phyloP scores from a whole-genome alignment of 306 rosid species.

The Dryas drummondii region DNA sequence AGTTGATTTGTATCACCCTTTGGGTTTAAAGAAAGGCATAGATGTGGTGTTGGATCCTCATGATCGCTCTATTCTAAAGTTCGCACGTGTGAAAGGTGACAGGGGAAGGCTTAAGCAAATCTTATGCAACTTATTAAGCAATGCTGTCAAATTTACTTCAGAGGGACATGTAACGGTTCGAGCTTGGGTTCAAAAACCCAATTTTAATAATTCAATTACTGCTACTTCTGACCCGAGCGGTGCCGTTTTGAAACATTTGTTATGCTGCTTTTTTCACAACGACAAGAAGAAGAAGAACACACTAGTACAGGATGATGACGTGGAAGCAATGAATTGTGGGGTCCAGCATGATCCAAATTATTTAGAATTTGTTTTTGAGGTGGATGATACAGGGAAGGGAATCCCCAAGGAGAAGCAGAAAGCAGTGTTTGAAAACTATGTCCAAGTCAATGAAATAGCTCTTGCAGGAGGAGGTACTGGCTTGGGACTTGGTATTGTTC shows the following conservation, averaged over 20 bases:
- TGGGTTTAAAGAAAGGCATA: slow-evolving; percentile 60
- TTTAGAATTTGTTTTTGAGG: slow-evolving; percentile 69
- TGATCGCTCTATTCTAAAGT: slow-evolving; percentile 52
- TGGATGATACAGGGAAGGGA: slow-evolving; percentile 85
- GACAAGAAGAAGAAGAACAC: not conserved
- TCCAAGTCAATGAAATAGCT: slow-evolving; percentile 67
- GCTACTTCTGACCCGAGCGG: slow-evolving; percentile 15
- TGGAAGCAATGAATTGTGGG: slow-evolving; percentile 30
- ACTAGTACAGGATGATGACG: slow-evolving; percentile 9
- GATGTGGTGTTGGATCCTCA: slow-evolving; percentile 72
- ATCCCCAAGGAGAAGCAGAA: slow-evolving; percentile 70
- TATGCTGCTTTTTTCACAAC: slow-evolving; percentile 33
- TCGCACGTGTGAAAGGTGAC: slow-evolving; percentile 61
- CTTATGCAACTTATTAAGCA: slow-evolving; percentile 64
- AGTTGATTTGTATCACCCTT: slow-evolving; percentile 60
- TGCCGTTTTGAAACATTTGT: slow-evolving; percentile 20
- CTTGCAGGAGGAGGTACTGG: slow-evolving; percentile 74
- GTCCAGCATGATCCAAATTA: slow-evolving; percentile 31
- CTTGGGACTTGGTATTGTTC: slow-evolving; percentile 91
- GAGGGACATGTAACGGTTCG: slow-evolving; percentile 64
- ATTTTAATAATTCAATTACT: slow-evolving; percentile 38
- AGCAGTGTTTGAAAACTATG: slow-evolving; percentile 68
- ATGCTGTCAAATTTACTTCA: slow-evolving; percentile 77
- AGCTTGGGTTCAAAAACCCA: slow-evolving; percentile 56
- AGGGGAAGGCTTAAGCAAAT: slow-evolving; percentile 75